Conservation (phyloP, 352 stramenopile genomes). For the Phytophthora litchii region DNA sequence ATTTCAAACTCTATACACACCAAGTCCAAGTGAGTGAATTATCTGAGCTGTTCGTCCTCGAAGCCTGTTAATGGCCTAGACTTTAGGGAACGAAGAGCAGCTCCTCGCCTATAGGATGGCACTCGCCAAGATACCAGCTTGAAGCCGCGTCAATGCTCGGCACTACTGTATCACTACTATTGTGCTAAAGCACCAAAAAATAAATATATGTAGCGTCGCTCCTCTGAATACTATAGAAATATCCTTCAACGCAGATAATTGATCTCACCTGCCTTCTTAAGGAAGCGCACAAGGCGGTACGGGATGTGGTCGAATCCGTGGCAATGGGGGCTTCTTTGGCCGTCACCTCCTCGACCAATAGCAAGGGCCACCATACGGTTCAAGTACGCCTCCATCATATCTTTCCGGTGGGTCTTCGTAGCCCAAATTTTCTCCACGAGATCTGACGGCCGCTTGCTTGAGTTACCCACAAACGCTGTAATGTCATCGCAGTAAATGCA, state of each 20-base stretch:
- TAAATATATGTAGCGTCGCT: constrained; percentile 31
- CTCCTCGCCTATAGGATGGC: no score
- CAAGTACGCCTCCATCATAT: constrained; percentile 41
- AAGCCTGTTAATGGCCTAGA: no score
- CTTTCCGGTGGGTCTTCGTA: constrained; percentile 32
- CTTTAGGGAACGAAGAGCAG: no score
- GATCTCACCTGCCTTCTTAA: constrained; percentile 38
- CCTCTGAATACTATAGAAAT: no score
- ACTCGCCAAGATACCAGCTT: not conserved
- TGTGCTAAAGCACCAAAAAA: constrained; percentile 21
- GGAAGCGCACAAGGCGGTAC: constrained; percentile 40
- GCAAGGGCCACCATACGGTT: constrained; percentile 42
- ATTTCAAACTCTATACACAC: no score
- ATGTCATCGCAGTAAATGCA: constrained; percentile 50
- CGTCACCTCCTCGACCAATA: constrained; percentile 36
- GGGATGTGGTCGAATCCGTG: constrained; percentile 49
- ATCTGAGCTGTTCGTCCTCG: no score
- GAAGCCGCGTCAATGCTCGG: constrained; percentile 2
- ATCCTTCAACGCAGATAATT: constrained; percentile 27
- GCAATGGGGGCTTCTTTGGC: constrained; percentile 39
- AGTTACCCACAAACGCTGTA: constrained; percentile 36
- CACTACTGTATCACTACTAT: no score
- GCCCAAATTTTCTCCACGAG: constrained; percentile 40
- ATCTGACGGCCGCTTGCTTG: constrained; percentile 33
- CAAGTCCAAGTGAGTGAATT: no score